These are phyloP conservation scores for Isabelozyma gotoi DNA, from an alignment of 805 yeast genomes.

Conservation along the genomic window DNA sequence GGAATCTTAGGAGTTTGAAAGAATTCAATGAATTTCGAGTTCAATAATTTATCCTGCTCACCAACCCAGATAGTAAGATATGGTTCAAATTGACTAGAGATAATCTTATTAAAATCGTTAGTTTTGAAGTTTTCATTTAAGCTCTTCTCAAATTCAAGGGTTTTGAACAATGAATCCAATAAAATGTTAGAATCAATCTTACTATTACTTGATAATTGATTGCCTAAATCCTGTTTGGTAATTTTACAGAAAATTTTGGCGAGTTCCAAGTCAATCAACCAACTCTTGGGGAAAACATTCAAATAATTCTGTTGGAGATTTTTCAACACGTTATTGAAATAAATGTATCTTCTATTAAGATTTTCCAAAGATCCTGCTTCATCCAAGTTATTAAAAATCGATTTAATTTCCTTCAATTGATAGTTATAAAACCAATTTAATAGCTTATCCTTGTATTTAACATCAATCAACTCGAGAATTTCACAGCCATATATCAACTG, in stretches of 20 bases:
- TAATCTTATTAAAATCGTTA: conserved; percentile 41
- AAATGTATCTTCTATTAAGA: conserved; percentile 75
- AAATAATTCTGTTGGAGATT: conserved; percentile 54
- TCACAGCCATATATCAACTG: conserved; percentile 64
- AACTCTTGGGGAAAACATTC: conserved; percentile 61
- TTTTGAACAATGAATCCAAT: conserved; percentile 66
- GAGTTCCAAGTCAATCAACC: conserved; percentile 69
- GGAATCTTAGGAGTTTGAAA: conserved; percentile 57
- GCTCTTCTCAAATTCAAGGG: conserved; percentile 80
- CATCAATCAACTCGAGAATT: conserved; percentile 66
- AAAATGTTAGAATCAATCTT: conserved; percentile 61
- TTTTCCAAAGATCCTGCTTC: conserved; percentile 96
- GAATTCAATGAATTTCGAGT: conserved; percentile 63
- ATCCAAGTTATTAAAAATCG: conserved; percentile 74
- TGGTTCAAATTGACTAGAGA: conserved; percentile 77
- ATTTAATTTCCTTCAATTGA: conserved; percentile 69
- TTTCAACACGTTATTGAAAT: conserved; percentile 69
- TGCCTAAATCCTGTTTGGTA: conserved; percentile 63
- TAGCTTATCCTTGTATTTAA: conserved; percentile 55
- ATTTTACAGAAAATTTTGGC: conserved; percentile 62
- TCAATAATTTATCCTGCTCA: conserved; percentile 70
- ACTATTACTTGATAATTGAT: conserved; percentile 17
- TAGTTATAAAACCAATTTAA: conserved; percentile 70
- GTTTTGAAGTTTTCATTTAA: conserved; percentile 63
- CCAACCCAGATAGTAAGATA: conserved; percentile 82